phyloP scores from a whole-genome alignment of 2,329 filamentous ascomycete species.

The Phaeophleospora eucalypticola region DNA sequence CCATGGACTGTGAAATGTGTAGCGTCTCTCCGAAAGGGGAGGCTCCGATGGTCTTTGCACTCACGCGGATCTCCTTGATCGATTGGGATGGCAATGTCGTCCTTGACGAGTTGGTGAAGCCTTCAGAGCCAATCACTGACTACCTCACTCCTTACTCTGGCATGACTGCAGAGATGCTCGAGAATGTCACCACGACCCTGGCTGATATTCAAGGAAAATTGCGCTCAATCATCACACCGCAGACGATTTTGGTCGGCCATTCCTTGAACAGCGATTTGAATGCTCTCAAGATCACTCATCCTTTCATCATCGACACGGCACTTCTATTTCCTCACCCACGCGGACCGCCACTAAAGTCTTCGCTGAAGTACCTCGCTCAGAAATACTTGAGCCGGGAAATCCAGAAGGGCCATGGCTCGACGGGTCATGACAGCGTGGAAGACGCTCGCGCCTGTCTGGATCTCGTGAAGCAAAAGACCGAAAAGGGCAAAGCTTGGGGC shows the following conservation, averaged over 20 bases:
- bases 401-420: conserved; percentile 67
- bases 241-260: conserved; percentile 73
- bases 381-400: conserved; percentile 85
- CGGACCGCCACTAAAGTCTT: conserved; percentile 83
- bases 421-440: conserved; percentile 87
- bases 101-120: conserved; percentile 89
- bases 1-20: conserved; percentile 97
- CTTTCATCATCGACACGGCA: conserved; percentile 88
- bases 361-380: conserved; percentile 81
- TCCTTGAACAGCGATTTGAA: conserved; percentile 79
- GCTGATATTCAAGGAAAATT: conserved; percentile 76
- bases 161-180: conserved; percentile 82
- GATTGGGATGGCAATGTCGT: conserved; percentile 79
- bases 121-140: conserved; percentile 79
- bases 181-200: conserved; percentile 76
- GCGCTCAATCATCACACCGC: conserved; percentile 63
- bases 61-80: conserved; percentile 84
- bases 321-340: conserved; percentile 86
- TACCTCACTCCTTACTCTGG: conserved; percentile 85
- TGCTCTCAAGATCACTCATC: conserved; percentile 80
- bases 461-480: conserved; percentile 91
- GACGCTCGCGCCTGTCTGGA: conserved; percentile 89
- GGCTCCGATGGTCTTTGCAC: conserved; percentile 65
- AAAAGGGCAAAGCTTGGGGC: conserved; percentile 84
- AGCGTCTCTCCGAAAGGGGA: conserved; percentile 58